Percentiles rank a stretch among this genome's conserved stretches.
These are phyloP conservation scores for Sextonia rubra DNA, from an alignment of 164 flowering plant genomes.

Conservation along the genomic window DNA sequence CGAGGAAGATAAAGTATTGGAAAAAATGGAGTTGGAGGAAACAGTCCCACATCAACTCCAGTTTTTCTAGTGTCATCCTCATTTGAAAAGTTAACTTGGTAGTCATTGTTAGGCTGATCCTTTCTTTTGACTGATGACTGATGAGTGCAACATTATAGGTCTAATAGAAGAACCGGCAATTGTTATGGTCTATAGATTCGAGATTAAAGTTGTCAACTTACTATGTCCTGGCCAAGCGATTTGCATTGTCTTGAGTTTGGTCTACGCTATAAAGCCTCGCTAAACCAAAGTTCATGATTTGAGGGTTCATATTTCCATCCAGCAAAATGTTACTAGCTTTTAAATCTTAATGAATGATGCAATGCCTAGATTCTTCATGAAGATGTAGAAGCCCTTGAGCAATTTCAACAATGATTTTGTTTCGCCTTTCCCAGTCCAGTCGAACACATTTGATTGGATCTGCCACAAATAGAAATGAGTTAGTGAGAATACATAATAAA, in stretches of 20 bases:
- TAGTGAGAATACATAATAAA: background rate
- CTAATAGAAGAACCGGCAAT: background rate
- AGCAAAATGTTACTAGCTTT: constrained; percentile 32
- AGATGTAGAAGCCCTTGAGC: constrained; percentile 27
- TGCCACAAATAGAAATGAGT: background rate
- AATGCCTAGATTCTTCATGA: constrained; percentile 18
- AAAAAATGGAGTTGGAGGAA: background rate
- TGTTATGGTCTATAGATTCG: background rate
- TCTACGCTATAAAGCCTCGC: constrained; percentile 22
- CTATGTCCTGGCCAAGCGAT: constrained; percentile 21
- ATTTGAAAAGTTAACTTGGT: background rate
- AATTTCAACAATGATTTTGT: constrained; percentile 16
- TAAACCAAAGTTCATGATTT: constrained; percentile 36
- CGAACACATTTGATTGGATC: constrained; percentile 2
- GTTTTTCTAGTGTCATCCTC: background rate
- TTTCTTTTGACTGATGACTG: background rate
- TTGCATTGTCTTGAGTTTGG: constrained; percentile 16
- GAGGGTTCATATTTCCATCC: constrained; percentile 24
- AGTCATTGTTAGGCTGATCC: background rate
- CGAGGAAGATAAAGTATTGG: background rate
- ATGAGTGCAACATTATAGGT: background rate
- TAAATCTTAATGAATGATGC: constrained; percentile 27
- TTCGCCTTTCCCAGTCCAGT: constrained; percentile 16
- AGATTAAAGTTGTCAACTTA: constrained; percentile 13
- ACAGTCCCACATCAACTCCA: background rate